Evolutionary conservation across 2,329 filamentous ascomycete genomes (phyloP).

Genomic region (Monascus ruber): DNA sequence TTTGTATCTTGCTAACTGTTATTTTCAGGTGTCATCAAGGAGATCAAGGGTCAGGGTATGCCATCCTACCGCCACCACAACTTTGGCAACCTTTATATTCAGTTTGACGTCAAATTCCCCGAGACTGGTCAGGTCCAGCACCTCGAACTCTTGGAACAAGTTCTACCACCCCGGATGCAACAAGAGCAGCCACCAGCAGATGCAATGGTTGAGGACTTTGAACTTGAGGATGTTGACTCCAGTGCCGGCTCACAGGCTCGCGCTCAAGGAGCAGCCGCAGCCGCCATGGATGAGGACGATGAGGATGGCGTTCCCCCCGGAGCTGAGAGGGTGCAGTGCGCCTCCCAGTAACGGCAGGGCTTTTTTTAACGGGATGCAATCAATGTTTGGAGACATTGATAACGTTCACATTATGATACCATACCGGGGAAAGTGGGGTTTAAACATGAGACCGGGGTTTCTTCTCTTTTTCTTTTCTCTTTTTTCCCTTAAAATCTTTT

Average conservation of each 20-base stretch:
- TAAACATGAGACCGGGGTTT: conserved; percentile 11
- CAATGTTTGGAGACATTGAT: conserved; percentile 13
- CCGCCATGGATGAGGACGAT: conserved; percentile 61
- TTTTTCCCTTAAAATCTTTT: conserved; percentile 3
- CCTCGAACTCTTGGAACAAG: conserved; percentile 67
- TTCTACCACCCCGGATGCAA: conserved; percentile 63
- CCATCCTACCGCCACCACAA: conserved; percentile 92
- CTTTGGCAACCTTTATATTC: conserved; percentile 89
- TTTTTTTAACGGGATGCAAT: conserved; percentile 8
- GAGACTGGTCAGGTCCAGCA: conserved; percentile 58
- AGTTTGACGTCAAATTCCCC: conserved; percentile 96
- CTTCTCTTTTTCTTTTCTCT: conserved; percentile 13
- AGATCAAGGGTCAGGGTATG: conserved; percentile 95
- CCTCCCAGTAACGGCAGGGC: conserved; percentile 34
- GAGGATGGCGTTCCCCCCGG: conserved; percentile 38
- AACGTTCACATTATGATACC: conserved; percentile 27
- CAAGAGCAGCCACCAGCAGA: conserved; percentile 62
- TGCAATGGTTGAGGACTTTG: conserved; percentile 82
- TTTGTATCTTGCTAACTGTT: conserved; percentile 1
- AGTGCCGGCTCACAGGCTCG: conserved; percentile 52
- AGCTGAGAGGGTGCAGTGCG: conserved; percentile 41
- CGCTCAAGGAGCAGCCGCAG: conserved; percentile 52
- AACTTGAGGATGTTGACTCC: conserved; percentile 72
- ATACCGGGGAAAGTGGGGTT: conserved; percentile 11
- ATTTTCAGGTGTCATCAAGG: conserved; percentile 67